Conservation (phyloP, 2,329 filamentous ascomycete genomes). For the Colletotrichum kahawae region DNA sequence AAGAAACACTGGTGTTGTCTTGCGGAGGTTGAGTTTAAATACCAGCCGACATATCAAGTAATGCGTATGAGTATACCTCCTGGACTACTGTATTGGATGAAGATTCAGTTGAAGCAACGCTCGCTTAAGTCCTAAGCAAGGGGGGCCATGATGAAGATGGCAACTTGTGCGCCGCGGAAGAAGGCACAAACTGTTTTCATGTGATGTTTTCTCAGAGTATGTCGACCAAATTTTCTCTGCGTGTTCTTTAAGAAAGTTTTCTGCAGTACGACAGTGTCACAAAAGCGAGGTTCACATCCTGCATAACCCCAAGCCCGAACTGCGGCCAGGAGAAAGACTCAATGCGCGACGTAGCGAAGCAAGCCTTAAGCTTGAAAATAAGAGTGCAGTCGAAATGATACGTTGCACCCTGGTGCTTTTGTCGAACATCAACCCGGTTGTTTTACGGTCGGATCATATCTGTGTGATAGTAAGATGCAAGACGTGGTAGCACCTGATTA, state of each 20-base stretch:
- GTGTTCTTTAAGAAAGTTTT: not conserved
- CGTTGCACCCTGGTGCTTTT: not conserved
- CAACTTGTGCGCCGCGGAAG: not conserved
- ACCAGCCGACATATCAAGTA: not conserved
- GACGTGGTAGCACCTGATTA: not conserved
- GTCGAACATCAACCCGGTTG: rapidly evolving
- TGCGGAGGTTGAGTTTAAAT: not conserved
- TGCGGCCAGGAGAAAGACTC: not conserved
- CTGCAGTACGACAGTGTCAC: not conserved
- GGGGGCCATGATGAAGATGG: not conserved
- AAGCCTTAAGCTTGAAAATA: not conserved
- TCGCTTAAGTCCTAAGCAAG: not conserved
- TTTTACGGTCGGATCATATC: not conserved
- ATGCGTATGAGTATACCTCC: not conserved
- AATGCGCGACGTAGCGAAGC: not conserved
- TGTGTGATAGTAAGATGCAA: not conserved
- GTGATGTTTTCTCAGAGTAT: not conserved
- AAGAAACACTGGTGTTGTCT: not conserved
- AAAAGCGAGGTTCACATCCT: not conserved
- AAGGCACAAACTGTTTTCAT: not conserved
- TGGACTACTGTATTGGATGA: rapidly evolving
- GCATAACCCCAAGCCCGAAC: not conserved
- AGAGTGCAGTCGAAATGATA: not conserved
- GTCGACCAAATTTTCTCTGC: rapidly evolving
- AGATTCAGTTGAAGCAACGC: not conserved